phyloP scores from a whole-genome alignment of 2,329 filamentous ascomycete species.

The Periconia digitata region DNA sequence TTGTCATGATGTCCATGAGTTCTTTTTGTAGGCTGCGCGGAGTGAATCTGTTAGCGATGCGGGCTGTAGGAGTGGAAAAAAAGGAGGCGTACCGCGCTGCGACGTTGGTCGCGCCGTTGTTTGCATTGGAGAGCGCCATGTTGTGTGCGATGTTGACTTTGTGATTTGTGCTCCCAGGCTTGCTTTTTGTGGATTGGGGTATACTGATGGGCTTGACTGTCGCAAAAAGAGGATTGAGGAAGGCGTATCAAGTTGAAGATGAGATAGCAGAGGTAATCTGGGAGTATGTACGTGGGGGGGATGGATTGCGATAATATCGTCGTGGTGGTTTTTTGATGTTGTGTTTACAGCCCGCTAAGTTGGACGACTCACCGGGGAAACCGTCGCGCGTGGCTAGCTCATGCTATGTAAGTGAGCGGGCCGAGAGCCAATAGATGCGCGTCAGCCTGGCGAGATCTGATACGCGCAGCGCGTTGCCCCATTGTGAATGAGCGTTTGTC shows the following conservation, averaged over 20 bases:
- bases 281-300: not conserved
- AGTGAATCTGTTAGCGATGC: slow-evolving; percentile 8
- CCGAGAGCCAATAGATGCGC: slow-evolving; percentile 9
- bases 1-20: slow-evolving; percentile 98
- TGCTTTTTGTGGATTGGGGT: not conserved
- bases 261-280: not conserved
- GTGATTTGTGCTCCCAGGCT: not conserved
- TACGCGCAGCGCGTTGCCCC: not conserved
- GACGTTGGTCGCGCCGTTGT: slow-evolving; percentile 47
- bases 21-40: slow-evolving; percentile 82
- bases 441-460: slow-evolving; percentile 9
- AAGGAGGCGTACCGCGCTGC: slow-evolving; percentile 48
- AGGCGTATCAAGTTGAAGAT: not conserved
- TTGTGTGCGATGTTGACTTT: not conserved
- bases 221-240: not conserved
- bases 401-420: not conserved
- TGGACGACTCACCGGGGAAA: slow-evolving; percentile 13
- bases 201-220: not conserved
- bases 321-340: slow-evolving; percentile 3
- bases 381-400: slow-evolving; percentile 6
- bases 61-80: slow-evolving; percentile 38
- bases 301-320: not conserved
- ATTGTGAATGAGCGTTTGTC: not conserved
- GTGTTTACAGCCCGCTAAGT: slow-evolving; percentile 8
- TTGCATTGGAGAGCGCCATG: slow-evolving; percentile 37